Percentiles rank a stretch among this genome's conserved stretches.
Conservation (phyloP, 2,329 filamentous ascomycete species). For the Sclerotinia minor region DNA sequence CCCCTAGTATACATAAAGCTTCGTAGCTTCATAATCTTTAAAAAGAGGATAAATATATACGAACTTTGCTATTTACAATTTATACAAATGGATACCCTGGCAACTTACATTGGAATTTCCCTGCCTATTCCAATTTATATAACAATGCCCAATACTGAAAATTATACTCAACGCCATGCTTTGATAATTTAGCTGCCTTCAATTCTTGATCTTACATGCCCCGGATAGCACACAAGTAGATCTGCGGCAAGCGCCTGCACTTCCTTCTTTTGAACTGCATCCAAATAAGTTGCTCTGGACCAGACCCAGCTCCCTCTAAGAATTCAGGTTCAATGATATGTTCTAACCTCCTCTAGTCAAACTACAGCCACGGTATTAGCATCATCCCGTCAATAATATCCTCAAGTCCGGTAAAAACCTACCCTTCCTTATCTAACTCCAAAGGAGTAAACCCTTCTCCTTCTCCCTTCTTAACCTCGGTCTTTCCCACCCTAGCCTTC, state of each 20-base stretch:
- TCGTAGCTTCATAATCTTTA: no score
- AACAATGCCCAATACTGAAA: conserved; percentile 1
- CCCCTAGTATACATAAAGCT: not conserved
- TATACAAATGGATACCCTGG: not conserved
- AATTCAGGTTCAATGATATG: not conserved
- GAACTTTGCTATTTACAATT: conserved; percentile 2
- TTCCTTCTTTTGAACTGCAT: not conserved
- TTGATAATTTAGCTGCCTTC: not conserved
- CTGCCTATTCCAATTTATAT: not conserved
- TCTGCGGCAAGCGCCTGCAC: not conserved
- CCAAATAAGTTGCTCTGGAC: not conserved
- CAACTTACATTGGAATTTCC: not conserved
- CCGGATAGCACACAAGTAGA: not conserved
- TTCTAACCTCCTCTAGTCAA: conserved; percentile 34
- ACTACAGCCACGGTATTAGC: conserved; percentile 30
- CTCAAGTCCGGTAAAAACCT: conserved; percentile 22
- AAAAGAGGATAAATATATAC: not conserved
- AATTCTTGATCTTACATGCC: not conserved
- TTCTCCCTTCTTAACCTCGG: conserved; percentile 27
- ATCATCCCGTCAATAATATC: not conserved
- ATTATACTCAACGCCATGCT: conserved; percentile 7
- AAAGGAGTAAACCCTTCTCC: conserved; percentile 40
- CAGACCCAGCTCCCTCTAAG: not conserved
- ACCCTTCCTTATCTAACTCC: conserved; percentile 40
- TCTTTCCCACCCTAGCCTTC: conserved; percentile 37